These are phyloP conservation scores for Lentinus polychrous DNA, from an alignment of 1,284 basidiomycete genomes.

Conservation along the genomic window DNA sequence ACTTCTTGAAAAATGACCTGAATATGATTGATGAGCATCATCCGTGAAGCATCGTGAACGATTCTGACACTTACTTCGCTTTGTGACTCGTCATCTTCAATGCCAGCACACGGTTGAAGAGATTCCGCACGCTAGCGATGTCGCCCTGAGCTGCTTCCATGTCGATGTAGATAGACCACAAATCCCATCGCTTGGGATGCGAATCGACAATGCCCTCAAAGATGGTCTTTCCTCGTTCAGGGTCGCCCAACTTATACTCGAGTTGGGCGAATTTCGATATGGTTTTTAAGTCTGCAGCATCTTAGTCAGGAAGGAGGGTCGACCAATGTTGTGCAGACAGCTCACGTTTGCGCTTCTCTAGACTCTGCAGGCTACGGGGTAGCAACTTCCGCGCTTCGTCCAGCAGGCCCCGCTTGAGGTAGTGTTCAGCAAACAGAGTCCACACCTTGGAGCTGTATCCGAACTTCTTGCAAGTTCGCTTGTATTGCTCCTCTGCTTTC, in stretches of 20 bases:
- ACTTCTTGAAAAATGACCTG: conserved; percentile 95
- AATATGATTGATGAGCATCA: conserved; percentile 4
- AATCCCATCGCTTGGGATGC: conserved; percentile 89
- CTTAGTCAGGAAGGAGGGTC: background rate
- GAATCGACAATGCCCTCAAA: conserved; percentile 96
- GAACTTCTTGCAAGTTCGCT: conserved; percentile 88
- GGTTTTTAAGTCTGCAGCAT: conserved; percentile 77
- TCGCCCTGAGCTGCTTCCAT: conserved; percentile 82
- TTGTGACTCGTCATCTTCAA: conserved; percentile 92
- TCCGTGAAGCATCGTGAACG: background rate
- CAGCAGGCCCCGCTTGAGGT: conserved; percentile 62
- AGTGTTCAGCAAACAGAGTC: conserved; percentile 82
- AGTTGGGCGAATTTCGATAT: conserved; percentile 92
- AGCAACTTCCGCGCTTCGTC: conserved; percentile 85
- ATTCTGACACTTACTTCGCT: conserved; percentile 62
- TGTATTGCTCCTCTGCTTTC: conserved; percentile 85
- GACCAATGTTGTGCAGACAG: conserved; percentile 15
- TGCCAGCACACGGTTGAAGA: conserved; percentile 80
- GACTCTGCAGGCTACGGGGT: conserved; percentile 84
- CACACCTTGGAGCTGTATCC: conserved; percentile 88
- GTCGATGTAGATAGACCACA: conserved; percentile 97
- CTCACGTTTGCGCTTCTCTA: conserved; percentile 94
- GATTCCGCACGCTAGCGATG: conserved; percentile 71
- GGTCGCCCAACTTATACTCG: conserved; percentile 92
- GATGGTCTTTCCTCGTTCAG: conserved; percentile 91